Percentiles rank a stretch among this genome's conserved stretches.
Conservation (phyloP, 192 early-diverging fungal species). For the Coemansia erecta region DNA sequence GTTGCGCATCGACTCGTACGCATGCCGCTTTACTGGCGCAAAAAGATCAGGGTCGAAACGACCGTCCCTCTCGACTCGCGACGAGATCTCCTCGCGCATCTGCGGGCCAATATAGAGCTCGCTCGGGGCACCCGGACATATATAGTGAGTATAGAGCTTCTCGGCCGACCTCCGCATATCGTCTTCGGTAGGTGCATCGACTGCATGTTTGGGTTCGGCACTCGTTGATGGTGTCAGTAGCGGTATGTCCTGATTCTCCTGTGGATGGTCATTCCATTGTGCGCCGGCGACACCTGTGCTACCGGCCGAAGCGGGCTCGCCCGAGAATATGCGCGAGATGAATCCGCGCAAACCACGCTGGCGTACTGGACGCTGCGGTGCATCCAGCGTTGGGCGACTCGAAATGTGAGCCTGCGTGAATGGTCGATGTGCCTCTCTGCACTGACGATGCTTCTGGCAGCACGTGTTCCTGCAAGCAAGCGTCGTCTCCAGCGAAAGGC, state of each 20-base stretch:
- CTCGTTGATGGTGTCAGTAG: constrained; percentile 15
- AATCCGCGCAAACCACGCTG: constrained; percentile 33
- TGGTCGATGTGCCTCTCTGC: constrained; percentile 30
- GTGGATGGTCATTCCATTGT: constrained; percentile 3
- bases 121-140: constrained; percentile 30
- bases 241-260: constrained; percentile 18
- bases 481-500: constrained; percentile 31
- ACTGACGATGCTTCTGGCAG: constrained; percentile 33
- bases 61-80: constrained; percentile 36
- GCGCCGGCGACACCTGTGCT: constrained; percentile 4
- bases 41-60: constrained; percentile 44
- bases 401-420: constrained; percentile 25
- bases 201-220: constrained; percentile 14
- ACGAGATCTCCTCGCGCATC: constrained; percentile 41
- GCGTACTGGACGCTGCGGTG: constrained; percentile 9
- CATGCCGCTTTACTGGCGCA: constrained; percentile 48
- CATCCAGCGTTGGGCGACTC: constrained; percentile 28
- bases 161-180: constrained; percentile 47
- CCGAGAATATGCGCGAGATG: constrained; percentile 42
- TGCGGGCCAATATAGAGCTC: constrained; percentile 31
- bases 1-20: constrained; percentile 49
- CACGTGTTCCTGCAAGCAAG: constrained; percentile 18
- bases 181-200: constrained; percentile 18
- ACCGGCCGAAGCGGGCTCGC: constrained; percentile 10
- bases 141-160: constrained; percentile 44